Conservation (phyloP, 441 rosid species). For the Gossypium lobatum region DNA sequence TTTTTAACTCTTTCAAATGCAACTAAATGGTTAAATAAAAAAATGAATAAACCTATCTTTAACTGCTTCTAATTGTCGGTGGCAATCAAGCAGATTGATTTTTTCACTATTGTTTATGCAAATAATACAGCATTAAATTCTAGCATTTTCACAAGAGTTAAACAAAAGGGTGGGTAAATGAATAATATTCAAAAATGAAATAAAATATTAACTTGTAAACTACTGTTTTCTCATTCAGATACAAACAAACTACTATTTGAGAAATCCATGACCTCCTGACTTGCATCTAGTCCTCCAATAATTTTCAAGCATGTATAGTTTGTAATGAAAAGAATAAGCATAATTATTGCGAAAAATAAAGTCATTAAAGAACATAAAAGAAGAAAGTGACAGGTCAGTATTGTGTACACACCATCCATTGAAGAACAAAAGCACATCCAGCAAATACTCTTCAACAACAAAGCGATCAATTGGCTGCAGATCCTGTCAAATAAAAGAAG, state of each 20-base stretch:
- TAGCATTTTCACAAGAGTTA: neutral
- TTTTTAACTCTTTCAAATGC: neutral
- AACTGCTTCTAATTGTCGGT: neutral
- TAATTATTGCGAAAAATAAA: neutral
- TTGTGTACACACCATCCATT: slow-evolving; percentile 86
- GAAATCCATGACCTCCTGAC: neutral
- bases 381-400: neutral
- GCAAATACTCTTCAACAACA: slow-evolving; percentile 87
- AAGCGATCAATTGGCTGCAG: slow-evolving; percentile 92
- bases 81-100: neutral
- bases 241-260: slow-evolving; percentile 2
- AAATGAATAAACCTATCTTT: neutral
- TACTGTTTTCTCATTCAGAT: neutral
- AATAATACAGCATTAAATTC: neutral
- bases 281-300: neutral
- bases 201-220: neutral
- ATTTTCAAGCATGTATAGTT: neutral
- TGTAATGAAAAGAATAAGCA: neutral
- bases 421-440: slow-evolving; percentile 90
- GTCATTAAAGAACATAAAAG: slow-evolving; percentile 4
- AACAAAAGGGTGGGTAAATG: neutral
- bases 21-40: neutral
- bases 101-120: neutral
- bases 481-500: slow-evolving; percentile 52
- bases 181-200: neutral